Evolutionary conservation across 164 flowering plant genomes (phyloP).

Genomic region (Aristolochia fimbriata): DNA sequence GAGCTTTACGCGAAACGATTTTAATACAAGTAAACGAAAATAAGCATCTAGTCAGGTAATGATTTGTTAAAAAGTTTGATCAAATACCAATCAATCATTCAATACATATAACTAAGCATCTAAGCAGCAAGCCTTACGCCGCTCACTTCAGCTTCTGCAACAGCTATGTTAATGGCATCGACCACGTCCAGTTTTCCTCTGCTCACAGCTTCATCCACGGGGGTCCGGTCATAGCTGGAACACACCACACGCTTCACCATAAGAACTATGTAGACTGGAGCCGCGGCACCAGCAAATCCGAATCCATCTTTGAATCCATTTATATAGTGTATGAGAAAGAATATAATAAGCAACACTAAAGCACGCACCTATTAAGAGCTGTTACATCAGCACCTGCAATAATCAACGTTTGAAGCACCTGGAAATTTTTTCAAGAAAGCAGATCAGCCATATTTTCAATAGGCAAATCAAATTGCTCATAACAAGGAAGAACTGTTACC

Average conservation of each 20-base stretch:
- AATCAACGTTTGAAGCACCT: conserved; percentile 70
- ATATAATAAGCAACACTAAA: background rate
- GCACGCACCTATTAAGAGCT: conserved; percentile 51
- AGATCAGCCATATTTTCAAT: background rate
- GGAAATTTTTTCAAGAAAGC: background rate
- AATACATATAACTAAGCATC: background rate
- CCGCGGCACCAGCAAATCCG: too few relatives aligned
- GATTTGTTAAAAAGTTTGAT: background rate
- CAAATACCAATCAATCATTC: background rate
- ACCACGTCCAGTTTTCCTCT: conserved; percentile 59
- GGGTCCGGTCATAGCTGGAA: conserved; percentile 65
- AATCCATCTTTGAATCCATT: too few relatives aligned
- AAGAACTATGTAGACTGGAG: conserved; percentile 1
- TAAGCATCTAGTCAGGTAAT: background rate
- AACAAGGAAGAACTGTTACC: conserved; percentile 24
- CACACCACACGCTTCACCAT: conserved; percentile 14
- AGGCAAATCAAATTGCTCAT: background rate
- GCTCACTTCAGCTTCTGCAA: conserved; percentile 46
- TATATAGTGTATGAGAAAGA: too few relatives aligned
- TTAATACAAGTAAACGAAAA: too few relatives aligned
- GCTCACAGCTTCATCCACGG: conserved; percentile 78
- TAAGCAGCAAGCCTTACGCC: conserved; percentile 33
- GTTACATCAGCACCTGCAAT: conserved; percentile 62
- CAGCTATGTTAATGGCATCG: conserved; percentile 59
- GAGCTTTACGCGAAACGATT: too few relatives aligned